phyloP scores from a whole-genome alignment of 495 filamentous ascomycete genomes.

The Paragyromitra xinjiangensis region DNA sequence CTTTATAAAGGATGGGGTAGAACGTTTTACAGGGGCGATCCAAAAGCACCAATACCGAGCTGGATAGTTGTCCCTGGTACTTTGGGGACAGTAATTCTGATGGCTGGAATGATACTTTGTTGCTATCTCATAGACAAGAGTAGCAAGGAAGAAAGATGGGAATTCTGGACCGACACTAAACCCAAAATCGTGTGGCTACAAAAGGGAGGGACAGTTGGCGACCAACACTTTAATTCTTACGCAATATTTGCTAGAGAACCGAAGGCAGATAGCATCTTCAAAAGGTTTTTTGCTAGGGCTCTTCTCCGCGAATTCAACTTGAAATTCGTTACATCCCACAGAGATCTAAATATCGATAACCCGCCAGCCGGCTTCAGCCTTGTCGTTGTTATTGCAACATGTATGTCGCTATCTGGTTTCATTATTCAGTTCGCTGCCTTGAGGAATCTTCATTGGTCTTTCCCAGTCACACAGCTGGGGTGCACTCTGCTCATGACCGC shows the following conservation, averaged over 20 bases:
- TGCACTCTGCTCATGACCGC: too few species aligned
- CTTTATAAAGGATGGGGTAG: conserved; percentile 4
- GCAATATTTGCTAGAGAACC: conserved; percentile 20
- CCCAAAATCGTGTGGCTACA: conserved; percentile 53
- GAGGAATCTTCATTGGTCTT: too few species aligned
- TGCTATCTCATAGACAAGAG: conserved; percentile 24
- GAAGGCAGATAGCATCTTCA: neutral
- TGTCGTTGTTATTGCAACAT: too few species aligned
- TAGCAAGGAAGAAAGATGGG: conserved; percentile 15
- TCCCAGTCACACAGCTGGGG: too few species aligned
- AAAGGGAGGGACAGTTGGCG: conserved; percentile 44
- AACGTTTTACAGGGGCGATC: neutral
- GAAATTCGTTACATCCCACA: conserved; percentile 33
- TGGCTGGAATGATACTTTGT: conserved; percentile 35
- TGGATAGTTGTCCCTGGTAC: conserved; percentile 9
- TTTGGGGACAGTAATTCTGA: conserved; percentile 21
- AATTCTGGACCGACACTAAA: neutral
- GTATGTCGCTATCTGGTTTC: too few species aligned
- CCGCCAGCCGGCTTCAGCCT: too few species aligned
- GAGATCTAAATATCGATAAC: neutral
- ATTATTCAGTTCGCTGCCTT: too few species aligned
- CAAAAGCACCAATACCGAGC: neutral
- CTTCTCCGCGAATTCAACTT: neutral
- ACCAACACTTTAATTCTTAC: conserved; percentile 56
- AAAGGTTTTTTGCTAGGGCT: neutral